phyloP scores from a whole-genome alignment of 2,329 filamentous ascomycete species.

The Aspergillus sp. region DNA sequence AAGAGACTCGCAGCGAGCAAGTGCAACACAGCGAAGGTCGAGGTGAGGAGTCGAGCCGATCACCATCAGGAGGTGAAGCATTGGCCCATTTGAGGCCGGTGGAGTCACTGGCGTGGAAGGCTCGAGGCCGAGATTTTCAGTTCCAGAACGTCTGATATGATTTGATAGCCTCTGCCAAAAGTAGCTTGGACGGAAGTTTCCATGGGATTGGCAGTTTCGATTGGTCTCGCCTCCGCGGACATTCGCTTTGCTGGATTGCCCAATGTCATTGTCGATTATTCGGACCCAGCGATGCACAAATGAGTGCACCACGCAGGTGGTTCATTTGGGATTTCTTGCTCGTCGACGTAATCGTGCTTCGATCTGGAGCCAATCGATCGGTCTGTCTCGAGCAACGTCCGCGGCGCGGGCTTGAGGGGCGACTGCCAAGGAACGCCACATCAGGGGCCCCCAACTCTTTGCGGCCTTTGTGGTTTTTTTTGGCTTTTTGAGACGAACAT shows the following conservation, averaged over 20 bases:
- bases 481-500: neutral
- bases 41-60: constrained; percentile 3
- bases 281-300: no score
- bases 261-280: no score
- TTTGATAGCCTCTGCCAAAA: neutral
- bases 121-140: neutral
- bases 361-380: constrained; percentile 5
- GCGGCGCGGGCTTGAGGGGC: constrained; percentile 7
- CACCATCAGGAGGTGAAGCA: neutral
- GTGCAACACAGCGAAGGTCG: constrained; percentile 1
- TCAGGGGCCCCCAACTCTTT: constrained; percentile 15
- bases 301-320: neutral
- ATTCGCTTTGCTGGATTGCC: neutral
- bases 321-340: neutral
- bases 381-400: neutral
- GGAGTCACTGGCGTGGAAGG: neutral
- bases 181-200: neutral
- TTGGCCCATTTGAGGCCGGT: neutral
- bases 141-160: neutral
- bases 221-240: neutral
- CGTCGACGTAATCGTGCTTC: constrained; percentile 1
- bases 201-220: neutral
- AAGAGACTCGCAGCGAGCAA: neutral
- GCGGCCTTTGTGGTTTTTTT: neutral
- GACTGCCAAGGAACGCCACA: constrained; percentile 21